phyloP scores from a whole-genome alignment of 1,284 basidiomycete genomes.

The Paramarasmius palmivorus region DNA sequence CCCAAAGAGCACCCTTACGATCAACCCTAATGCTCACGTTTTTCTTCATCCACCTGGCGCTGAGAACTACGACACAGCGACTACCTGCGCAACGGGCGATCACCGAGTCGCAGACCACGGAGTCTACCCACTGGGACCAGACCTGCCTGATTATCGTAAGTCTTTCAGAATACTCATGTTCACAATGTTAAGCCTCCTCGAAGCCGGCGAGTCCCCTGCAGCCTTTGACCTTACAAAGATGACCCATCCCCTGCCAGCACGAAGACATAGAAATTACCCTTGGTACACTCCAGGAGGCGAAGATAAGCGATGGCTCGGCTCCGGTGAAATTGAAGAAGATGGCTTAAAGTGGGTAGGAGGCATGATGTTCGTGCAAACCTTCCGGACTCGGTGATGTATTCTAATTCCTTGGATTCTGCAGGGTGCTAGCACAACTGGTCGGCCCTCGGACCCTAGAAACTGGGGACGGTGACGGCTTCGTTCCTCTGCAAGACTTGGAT shows the following conservation, averaged over 20 bases:
- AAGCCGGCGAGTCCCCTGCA: conserved; percentile 6
- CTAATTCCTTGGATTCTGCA: conserved; percentile 24
- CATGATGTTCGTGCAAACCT: conserved; percentile 52
- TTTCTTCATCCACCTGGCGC: conserved; percentile 72
- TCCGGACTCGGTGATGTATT: conserved; percentile 6
- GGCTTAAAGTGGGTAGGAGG: conserved; percentile 74
- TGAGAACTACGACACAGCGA: conserved; percentile 25
- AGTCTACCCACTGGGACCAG: conserved; percentile 36
- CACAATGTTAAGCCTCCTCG: background rate
- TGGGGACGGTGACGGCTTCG: conserved; percentile 29
- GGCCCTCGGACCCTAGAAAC: conserved; percentile 42
- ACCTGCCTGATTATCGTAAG: conserved; percentile 9
- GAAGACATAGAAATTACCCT: conserved; percentile 62
- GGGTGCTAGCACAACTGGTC: conserved; percentile 66
- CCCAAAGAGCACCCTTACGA: conserved; percentile 52
- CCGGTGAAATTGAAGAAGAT: conserved; percentile 53
- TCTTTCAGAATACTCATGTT: background rate
- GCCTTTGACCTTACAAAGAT: conserved; percentile 28
- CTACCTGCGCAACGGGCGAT: conserved; percentile 17
- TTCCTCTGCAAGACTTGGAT: conserved; percentile 48
- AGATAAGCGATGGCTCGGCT: conserved; percentile 64
- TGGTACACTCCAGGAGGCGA: conserved; percentile 67
- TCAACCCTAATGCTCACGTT: conserved; percentile 65
- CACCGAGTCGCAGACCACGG: conserved; percentile 29
- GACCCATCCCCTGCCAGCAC: conserved; percentile 55